Base-by-base conservation (phyloP, 768 basidiomycete genomes). In the Suillus placidus region DNA sequence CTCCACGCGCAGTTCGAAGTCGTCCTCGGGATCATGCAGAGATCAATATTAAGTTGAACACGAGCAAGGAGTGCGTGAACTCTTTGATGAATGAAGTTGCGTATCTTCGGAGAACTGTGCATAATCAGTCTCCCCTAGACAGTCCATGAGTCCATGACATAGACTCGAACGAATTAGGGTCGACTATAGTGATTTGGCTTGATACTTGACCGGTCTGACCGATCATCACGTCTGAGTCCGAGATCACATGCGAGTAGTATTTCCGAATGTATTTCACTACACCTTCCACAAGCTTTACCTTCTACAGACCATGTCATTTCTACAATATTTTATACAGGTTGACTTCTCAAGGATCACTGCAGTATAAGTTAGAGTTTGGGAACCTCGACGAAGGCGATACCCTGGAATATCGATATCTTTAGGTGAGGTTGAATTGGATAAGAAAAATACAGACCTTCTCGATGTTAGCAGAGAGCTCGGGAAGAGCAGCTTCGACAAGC, bases 401-500 rank as follows among this genome's bases (percentile, higher is more conserved):
- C 76, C 76, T 77, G 20, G 2, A 40, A 16, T 16, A 49, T 23
- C 3, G n/a, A 45, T 3, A 12, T 16, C 14, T 16, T 67, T 34
- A 66, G 32, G 20, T 20, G 2, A n/a, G 35, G 6, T 43, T 23
- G 30, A 42, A 51, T 55, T 69, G 7, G 63, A 62, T 30, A 10
- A 38, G 14, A 14, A 8, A n/a, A 37, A 43, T 6, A 79, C 83
- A 52, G 66, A 89, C 91, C 70, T 85, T 92, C 60, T 85, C 78
- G 71, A 97, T 95, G 80, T 88, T 95, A 62, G 73, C 81, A 60
- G 74, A 71, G 40, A 97, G 84, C 76, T 98, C 96, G 14, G 92
- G 89, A 63, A 98, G 74, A 47, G 92, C 93, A 71, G 90, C 91
- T 70, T 85, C 80, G 75, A 99, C 76, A 64, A 99, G 88, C n/a